A percentile compares a stretch with the other conserved stretches of the same genome.
Evolutionary conservation across 2,329 filamentous ascomycete genomes (phyloP).

Genomic region (Pseudogymnoascus sp.): DNA sequence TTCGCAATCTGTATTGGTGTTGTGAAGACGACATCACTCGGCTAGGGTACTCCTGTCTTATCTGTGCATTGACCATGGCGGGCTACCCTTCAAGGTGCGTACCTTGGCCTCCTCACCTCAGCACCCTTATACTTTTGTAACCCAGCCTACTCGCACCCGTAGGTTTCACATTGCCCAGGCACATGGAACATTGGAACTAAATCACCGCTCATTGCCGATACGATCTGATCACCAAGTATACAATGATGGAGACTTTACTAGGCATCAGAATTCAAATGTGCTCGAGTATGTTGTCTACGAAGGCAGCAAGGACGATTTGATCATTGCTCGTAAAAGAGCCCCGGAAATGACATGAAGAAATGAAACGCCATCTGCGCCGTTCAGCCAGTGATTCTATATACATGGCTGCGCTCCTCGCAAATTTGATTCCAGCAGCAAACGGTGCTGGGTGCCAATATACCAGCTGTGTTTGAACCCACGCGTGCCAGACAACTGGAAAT

Average conservation of each 20-base stretch:
- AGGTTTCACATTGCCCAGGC: background rate
- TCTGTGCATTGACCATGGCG: conserved; percentile 1
- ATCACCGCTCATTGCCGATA: background rate
- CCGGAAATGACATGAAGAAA: background rate
- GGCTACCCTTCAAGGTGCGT: conserved; percentile 2
- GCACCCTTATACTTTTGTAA: background rate
- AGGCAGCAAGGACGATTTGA: background rate
- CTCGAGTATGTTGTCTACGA: background rate
- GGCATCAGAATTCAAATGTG: background rate
- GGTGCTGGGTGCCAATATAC: conserved; percentile 9
- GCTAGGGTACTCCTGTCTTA: conserved; percentile 5
- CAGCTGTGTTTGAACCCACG: conserved; percentile 8
- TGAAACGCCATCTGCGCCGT: conserved; percentile 2
- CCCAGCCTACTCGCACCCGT: background rate
- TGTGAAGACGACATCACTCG: conserved; percentile 5
- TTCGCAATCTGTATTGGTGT: background rate
- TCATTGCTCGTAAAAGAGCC: background rate
- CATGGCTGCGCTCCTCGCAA: conserved; percentile 2
- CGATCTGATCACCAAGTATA: background rate
- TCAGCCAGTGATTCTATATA: conserved; percentile 7
- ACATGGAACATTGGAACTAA: background rate
- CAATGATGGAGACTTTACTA: background rate
- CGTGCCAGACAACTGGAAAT: background rate
- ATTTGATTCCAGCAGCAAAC: conserved; percentile 7
- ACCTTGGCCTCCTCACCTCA: background rate